Percentiles rank a stretch among this genome's conserved stretches.
Evolutionary conservation across 495 filamentous ascomycete genomes (phyloP).

Genomic region (Aspergillus indologenus): DNA sequence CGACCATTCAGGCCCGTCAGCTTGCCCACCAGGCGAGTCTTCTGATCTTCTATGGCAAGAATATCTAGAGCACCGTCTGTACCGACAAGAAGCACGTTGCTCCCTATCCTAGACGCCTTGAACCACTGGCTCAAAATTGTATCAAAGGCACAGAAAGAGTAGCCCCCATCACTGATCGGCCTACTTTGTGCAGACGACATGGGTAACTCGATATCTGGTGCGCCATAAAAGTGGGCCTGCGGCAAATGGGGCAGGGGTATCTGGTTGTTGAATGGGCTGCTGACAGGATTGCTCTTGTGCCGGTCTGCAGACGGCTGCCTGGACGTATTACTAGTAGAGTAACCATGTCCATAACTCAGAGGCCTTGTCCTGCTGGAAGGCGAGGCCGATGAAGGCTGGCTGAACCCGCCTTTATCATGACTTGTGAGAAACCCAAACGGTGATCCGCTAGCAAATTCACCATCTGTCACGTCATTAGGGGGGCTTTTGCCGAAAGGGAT

Average conservation of each 20-base stretch:
- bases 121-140: slow-evolving; percentile 50
- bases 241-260: slow-evolving; percentile 79
- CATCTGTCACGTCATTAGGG: slow-evolving; percentile 43
- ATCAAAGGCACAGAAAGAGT: slow-evolving; percentile 80
- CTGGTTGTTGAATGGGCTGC: slow-evolving; percentile 41
- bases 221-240: slow-evolving; percentile 67
- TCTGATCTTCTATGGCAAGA: slow-evolving; percentile 63
- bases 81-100: slow-evolving; percentile 71
- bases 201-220: slow-evolving; percentile 53
- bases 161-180: slow-evolving; percentile 52
- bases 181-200: slow-evolving; percentile 24
- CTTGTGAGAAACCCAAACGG: slow-evolving; percentile 40
- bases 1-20: slow-evolving; percentile 73
- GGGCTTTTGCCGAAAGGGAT: slow-evolving; percentile 51
- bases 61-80: slow-evolving; percentile 74
- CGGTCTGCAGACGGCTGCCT: slow-evolving; percentile 42
- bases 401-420: slow-evolving; percentile 45
- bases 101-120: slow-evolving; percentile 48
- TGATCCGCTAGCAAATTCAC: slow-evolving; percentile 41
- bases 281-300: slow-evolving; percentile 45
- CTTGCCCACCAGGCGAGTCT: slow-evolving; percentile 60
- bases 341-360: slow-evolving; percentile 44
- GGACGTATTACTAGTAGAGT: slow-evolving; percentile 33
- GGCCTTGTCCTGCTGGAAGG: slow-evolving; percentile 45
- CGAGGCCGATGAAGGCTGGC: slow-evolving; percentile 49